phyloP scores from a whole-genome alignment of 2,329 filamentous ascomycete species.

The Emergomyces orientalis region DNA sequence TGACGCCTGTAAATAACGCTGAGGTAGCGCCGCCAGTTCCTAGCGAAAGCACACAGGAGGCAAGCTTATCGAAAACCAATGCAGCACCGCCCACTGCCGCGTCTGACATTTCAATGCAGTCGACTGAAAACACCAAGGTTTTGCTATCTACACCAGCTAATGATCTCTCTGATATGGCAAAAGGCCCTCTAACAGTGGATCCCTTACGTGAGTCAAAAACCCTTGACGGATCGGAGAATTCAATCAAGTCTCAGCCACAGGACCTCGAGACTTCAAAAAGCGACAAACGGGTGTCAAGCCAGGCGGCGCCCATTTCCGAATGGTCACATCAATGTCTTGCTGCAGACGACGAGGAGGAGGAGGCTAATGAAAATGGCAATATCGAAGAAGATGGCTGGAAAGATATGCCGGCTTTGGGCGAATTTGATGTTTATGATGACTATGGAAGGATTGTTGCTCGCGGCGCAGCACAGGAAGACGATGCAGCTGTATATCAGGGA shows the following conservation, averaged over 20 bases:
- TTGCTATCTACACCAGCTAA: not conserved
- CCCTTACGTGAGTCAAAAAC: not conserved
- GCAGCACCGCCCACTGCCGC: not conserved
- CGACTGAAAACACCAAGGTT: not conserved
- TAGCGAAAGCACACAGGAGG: not conserved
- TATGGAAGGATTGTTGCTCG: conserved; percentile 77
- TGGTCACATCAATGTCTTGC: conserved; percentile 81
- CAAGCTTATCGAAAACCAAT: not conserved
- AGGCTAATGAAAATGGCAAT: conserved; percentile 44
- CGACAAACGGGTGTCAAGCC: conserved; percentile 14
- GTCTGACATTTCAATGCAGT: not conserved
- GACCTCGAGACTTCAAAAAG: conserved; percentile 10
- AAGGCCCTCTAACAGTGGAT: not conserved
- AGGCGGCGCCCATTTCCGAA: conserved; percentile 52
- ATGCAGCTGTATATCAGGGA: conserved; percentile 63
- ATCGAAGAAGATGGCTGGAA: conserved; percentile 73
- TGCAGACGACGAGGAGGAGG: conserved; percentile 28
- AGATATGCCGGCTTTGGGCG: conserved; percentile 84
- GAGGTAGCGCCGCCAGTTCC: not conserved
- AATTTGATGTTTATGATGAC: conserved; percentile 93
- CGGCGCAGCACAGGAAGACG: conserved; percentile 61
- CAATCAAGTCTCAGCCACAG: not conserved
- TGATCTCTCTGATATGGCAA: not conserved
- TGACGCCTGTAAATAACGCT: not conserved
- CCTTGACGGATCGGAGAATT: not conserved